Evolutionary conservation across 2,329 filamentous ascomycete species (phyloP).

Genomic region (Sclerotiophoma versabilis): DNA sequence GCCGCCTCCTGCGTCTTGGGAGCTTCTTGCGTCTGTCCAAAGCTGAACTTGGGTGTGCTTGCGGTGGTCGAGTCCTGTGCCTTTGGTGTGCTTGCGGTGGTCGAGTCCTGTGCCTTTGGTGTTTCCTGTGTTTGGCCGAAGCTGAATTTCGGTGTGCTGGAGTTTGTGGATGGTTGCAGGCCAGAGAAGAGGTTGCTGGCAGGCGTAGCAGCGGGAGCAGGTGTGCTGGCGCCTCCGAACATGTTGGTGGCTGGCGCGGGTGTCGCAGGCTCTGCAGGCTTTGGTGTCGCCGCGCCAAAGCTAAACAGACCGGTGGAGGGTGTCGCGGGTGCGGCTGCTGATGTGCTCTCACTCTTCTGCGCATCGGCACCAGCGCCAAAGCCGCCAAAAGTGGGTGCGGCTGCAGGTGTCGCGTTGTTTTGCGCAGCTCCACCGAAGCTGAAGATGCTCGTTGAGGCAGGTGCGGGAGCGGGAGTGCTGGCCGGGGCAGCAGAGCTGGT

Average conservation of each 20-base stretch:
- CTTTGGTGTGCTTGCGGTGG: constrained; percentile 11
- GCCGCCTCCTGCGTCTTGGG: background rate
- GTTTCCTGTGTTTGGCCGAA: background rate
- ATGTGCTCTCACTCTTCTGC: constrained; percentile 19
- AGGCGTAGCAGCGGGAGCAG: constrained; percentile 7
- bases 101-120: background rate
- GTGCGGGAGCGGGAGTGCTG: constrained; percentile 23
- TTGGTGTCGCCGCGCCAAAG: constrained; percentile 22
- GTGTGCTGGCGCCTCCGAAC: constrained; percentile 20
- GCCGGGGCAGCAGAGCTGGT: constrained; percentile 22
- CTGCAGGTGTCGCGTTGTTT: constrained; percentile 16
- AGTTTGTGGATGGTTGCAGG: constrained; percentile 17
- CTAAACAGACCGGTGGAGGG: constrained; percentile 23
- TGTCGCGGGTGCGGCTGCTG: constrained; percentile 14
- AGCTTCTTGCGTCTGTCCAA: background rate
- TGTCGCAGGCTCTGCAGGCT: constrained; percentile 19
- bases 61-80: constrained; percentile 17
- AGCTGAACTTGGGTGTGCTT: constrained; percentile 15
- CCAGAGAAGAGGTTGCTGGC: constrained; percentile 25
- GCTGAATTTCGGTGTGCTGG: constrained; percentile 16
- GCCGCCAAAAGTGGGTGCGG: constrained; percentile 23
- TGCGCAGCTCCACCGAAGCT: constrained; percentile 23
- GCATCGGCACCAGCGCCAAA: constrained; percentile 23
- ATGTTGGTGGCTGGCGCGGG: constrained; percentile 22
- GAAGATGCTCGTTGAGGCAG: constrained; percentile 25